These are phyloP conservation scores for Sarocladium brachiariae DNA, from an alignment of 2,329 filamentous ascomycete species.

Conservation along the genomic window DNA sequence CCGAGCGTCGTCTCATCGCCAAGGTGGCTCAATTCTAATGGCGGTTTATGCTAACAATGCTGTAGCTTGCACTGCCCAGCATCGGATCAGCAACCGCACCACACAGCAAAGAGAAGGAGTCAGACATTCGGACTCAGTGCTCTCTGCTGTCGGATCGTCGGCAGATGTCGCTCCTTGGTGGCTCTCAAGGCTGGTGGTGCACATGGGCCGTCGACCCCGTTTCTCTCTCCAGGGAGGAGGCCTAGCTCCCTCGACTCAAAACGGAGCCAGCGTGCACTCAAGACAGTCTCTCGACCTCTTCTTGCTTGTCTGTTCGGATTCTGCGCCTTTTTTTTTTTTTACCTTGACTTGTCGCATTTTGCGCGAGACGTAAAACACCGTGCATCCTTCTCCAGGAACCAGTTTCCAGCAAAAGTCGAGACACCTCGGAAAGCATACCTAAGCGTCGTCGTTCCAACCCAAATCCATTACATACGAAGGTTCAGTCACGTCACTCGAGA, in stretches of 20 bases:
- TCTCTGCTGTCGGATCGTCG: not conserved
- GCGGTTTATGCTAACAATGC: not conserved
- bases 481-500: not conserved
- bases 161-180: conserved; percentile 2
- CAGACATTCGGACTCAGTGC: not conserved
- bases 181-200: not conserved
- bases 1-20: not conserved
- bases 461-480: conserved; percentile 8
- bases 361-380: not conserved
- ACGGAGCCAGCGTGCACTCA: conserved; percentile 1
- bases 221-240: not conserved
- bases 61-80: not conserved
- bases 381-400: not conserved
- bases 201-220: not conserved
- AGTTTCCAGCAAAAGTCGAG: not conserved
- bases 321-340: not conserved
- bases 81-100: not conserved
- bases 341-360: not conserved
- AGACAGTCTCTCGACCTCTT: not conserved
- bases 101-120: not conserved
- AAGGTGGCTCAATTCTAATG: not conserved
- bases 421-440: conserved; percentile 5
- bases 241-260: conserved; percentile 2
- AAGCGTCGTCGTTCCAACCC: conserved; percentile 1
- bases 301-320: conserved; percentile 5